Evolutionary conservation across 768 basidiomycete species (phyloP).

Genomic region (Exsudoporus frostii): DNA sequence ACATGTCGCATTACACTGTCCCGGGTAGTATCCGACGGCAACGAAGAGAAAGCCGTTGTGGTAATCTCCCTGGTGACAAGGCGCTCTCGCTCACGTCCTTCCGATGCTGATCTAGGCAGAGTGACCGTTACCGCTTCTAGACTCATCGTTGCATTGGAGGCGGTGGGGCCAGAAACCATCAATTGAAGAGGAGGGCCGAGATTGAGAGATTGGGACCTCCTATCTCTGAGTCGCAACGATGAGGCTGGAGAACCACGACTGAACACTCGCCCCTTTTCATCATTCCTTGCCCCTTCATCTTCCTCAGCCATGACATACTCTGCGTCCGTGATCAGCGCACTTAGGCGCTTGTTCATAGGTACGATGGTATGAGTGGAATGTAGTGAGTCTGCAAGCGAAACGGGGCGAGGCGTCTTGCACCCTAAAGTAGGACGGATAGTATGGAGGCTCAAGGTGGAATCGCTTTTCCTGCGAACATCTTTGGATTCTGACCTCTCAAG

Average conservation of each 20-base stretch:
- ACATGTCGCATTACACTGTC: constrained; percentile 27
- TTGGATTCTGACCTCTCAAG: constrained; percentile 44
- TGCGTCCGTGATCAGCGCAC: constrained; percentile 63
- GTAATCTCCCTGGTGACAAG: constrained; percentile 42
- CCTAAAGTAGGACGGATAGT: constrained; percentile 60
- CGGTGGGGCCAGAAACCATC: constrained; percentile 24
- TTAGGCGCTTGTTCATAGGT: constrained; percentile 61
- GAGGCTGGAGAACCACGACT: constrained; percentile 40
- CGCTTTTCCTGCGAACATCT: constrained; percentile 78
- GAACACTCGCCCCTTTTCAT: constrained; percentile 18
- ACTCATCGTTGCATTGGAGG: constrained; percentile 30
- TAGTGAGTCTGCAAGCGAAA: constrained; percentile 74
- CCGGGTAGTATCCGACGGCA: constrained; percentile 20
- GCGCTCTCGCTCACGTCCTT: constrained; percentile 38
- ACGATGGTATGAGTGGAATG: constrained; percentile 73
- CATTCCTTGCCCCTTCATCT: constrained; percentile 34
- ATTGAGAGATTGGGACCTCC: constrained; percentile 66
- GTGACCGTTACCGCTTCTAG: constrained; percentile 29
- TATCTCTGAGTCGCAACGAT: constrained; percentile 46
- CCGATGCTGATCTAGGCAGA: constrained; percentile 26
- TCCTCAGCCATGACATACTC: constrained; percentile 69
- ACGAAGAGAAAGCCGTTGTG: constrained; percentile 38
- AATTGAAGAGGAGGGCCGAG: constrained; percentile 36
- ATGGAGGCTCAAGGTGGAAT: constrained; percentile 75
- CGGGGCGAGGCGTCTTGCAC: constrained; percentile 59